Evolutionary conservation across 2,329 filamentous ascomycete species (phyloP).

Genomic region (Colletotrichum sp.): DNA sequence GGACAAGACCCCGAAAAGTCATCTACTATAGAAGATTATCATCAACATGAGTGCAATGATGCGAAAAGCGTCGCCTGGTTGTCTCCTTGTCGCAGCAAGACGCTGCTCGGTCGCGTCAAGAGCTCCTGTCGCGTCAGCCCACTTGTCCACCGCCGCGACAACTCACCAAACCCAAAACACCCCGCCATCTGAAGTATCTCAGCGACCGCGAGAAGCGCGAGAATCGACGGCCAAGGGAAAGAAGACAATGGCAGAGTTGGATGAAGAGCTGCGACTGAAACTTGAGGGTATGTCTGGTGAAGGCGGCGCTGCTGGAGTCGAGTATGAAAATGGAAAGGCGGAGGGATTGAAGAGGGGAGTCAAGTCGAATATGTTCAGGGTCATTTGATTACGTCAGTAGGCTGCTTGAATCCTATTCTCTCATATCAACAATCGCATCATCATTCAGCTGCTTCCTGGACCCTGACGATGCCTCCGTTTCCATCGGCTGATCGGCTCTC

Average conservation of each 20-base stretch:
- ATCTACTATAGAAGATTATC: not conserved
- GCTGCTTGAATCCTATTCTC: not conserved
- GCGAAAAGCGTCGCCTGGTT: not conserved
- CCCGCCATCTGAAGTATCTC: not conserved
- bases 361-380: conserved; percentile 78
- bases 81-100: not conserved
- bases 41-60: not conserved
- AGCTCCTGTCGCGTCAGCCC: not conserved
- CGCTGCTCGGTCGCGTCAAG: not conserved
- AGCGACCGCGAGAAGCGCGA: not conserved
- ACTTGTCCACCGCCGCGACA: not conserved
- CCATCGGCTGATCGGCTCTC: not conserved
- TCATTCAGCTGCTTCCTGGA: not conserved
- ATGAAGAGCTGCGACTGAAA: conserved; percentile 69
- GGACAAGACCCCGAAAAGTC: fast-evolving
- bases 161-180: not conserved
- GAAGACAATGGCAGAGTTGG: conserved; percentile 67
- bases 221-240: not conserved
- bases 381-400: conserved; percentile 50
- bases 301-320: conserved; percentile 73
- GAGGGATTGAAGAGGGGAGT: conserved; percentile 77
- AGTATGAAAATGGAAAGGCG: conserved; percentile 77
- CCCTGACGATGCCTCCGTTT: not conserved
- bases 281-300: conserved; percentile 72
- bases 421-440: not conserved